Base-by-base conservation (phyloP, 345 rosid species). In the Boechera stricta region DNA sequence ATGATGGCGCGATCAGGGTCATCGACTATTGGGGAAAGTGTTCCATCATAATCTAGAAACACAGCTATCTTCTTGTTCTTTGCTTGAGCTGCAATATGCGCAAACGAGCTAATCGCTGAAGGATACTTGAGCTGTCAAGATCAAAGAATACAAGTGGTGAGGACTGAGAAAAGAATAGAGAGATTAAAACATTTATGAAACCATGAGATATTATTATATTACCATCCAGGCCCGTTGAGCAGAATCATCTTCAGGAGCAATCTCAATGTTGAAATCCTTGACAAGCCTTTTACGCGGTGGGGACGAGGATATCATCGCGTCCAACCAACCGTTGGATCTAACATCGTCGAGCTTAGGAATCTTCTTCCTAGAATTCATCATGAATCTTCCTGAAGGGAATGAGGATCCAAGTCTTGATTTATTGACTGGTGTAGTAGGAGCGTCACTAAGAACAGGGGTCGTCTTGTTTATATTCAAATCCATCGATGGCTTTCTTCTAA, bases 1-100 rank as follows among this genome's bases (percentile, higher is more conserved):
- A 94, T 88, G 41, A 85, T 74, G 54, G 98, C 98, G 33, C 85
- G 83, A 80, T 92, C 96, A 10, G 98, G 98, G 64, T 94, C 92
- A 81, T 94, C 97, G 5, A 94, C 98, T 3, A 94, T 94, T n/a
- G 98, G 98, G 10, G 98, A 94, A 77, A 94, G 96, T 4, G 97
- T 91, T 65, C 99, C 99, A 64, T 94, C 99, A 36, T 94, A 94
- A 69, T 94, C 99, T 9, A 90, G 86, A 79, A 94, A 94, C 21
- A 94, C 64, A 24, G 94, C 99, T 72, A 94, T 84, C 82, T 80
- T 92, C 86, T 92, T 92, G 82, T 79, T 83, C 80, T 83, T 84
- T 8, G 99, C 96, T 76, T 79, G 80, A 69, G 77, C 84, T 10
- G 80, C 62, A 51, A 92, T 92, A 56, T 87, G 73, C 41, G 77